Percentiles rank a stretch among this genome's conserved stretches.
Conservation (phyloP, 495 filamentous ascomycete genomes). For the Hypomontagnella submonticulosa region DNA sequence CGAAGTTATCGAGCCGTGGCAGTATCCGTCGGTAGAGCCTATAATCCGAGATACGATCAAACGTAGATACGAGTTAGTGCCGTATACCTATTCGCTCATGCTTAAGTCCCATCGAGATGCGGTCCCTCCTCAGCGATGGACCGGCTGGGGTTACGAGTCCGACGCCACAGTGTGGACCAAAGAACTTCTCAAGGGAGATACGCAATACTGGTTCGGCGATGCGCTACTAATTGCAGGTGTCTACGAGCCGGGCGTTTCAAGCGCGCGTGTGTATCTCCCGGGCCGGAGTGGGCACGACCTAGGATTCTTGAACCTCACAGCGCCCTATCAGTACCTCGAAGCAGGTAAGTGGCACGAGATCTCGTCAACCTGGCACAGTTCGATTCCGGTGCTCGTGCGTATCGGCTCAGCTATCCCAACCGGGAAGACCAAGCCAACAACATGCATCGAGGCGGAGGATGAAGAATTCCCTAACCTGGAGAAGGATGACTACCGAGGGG, state of each 20-base stretch:
- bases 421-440: conserved; percentile 67
- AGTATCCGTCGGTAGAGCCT: conserved; percentile 72
- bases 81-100: conserved; percentile 72
- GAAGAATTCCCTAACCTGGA: conserved; percentile 64
- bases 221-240: conserved; percentile 73
- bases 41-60: conserved; percentile 70
- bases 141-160: conserved; percentile 73
- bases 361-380: conserved; percentile 65
- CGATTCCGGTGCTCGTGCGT: conserved; percentile 71
- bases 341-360: conserved; percentile 72
- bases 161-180: conserved; percentile 71
- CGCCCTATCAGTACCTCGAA: conserved; percentile 66
- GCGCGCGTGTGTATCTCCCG: conserved; percentile 69
- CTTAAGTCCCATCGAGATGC: conserved; percentile 68
- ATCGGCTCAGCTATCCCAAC: conserved; percentile 69
- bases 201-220: conserved; percentile 78
- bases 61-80: conserved; percentile 74
- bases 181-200: conserved; percentile 65
- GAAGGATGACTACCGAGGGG: conserved; percentile 69
- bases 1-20: conserved; percentile 78
- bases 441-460: conserved; percentile 64
- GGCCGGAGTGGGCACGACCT: conserved; percentile 56
- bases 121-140: conserved; percentile 72
- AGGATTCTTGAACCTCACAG: conserved; percentile 71
- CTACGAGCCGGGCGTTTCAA: conserved; percentile 65